These are phyloP conservation scores for Silene noctiflora DNA, from an alignment of 179 eudicot genomes.

Conservation along the genomic window DNA sequence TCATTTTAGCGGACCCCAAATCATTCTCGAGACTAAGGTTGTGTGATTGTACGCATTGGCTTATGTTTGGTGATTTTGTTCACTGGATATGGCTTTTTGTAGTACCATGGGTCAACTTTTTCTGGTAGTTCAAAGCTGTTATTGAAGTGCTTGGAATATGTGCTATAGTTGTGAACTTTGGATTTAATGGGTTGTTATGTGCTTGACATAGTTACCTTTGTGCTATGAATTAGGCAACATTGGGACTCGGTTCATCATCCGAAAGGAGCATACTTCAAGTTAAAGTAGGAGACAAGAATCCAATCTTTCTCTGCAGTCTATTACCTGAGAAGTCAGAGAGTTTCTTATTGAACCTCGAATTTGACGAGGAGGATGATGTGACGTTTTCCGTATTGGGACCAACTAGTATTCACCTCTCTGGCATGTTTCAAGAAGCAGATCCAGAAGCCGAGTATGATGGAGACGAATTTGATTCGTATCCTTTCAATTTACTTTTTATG, in stretches of 20 bases:
- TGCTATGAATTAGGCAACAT: constrained; percentile 55
- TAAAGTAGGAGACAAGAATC: constrained; percentile 59
- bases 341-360: constrained; percentile 69
- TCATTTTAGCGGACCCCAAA: too few species aligned
- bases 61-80: too few species aligned
- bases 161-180: background rate
- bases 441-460: constrained; percentile 24
- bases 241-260: constrained; percentile 55
- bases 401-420: constrained; percentile 74
- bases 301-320: constrained; percentile 66
- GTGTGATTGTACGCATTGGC: too few species aligned
- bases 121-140: background rate
- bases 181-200: background rate
- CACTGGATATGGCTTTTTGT: too few species aligned
- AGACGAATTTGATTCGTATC: constrained; percentile 8
- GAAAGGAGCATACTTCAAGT: constrained; percentile 72
- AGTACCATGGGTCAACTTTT: background rate
- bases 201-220: background rate
- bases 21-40: too few species aligned
- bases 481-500: constrained; percentile 1
- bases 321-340: constrained; percentile 67
- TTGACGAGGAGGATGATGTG: constrained; percentile 74
- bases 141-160: background rate
- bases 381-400: constrained; percentile 77
- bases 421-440: constrained; percentile 46